Conservation (phyloP, 495 filamentous ascomycete genomes). For the Rhypophila decipiens region DNA sequence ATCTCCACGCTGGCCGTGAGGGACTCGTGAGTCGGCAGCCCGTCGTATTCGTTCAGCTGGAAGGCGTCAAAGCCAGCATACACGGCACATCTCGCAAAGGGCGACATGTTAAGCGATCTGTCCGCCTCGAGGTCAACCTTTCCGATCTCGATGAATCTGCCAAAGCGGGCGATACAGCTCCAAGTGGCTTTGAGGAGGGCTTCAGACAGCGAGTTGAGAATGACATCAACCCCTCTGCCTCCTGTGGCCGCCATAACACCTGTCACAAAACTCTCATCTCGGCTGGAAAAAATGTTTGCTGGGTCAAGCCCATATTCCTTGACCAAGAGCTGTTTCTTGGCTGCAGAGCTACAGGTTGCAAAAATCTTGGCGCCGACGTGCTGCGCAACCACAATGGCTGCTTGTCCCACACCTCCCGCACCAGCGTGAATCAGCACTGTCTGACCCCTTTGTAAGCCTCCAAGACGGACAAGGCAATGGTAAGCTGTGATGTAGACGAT, state of each 20-base stretch:
- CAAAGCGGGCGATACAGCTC: background rate
- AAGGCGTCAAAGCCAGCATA: background rate
- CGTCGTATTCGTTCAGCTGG: background rate
- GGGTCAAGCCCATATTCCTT: slow-evolving; percentile 36
- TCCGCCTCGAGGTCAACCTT: background rate
- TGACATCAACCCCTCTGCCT: background rate
- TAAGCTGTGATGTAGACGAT: background rate
- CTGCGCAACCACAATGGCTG: slow-evolving; percentile 43
- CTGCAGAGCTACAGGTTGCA: slow-evolving; percentile 30
- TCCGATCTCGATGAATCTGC: background rate
- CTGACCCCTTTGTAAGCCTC: background rate
- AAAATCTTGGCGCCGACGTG: slow-evolving; percentile 46
- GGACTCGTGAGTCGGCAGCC: slow-evolving; percentile 7
- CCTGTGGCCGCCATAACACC: background rate
- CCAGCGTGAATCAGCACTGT: background rate
- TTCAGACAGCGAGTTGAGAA: background rate
- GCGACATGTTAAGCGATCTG: background rate
- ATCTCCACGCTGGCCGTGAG: slow-evolving; percentile 1
- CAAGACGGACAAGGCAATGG: background rate
- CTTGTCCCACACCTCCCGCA: slow-evolving; percentile 41
- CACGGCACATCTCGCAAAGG: background rate
- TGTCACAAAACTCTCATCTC: slow-evolving; percentile 22
- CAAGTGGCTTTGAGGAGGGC: background rate
- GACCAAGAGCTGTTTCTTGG: slow-evolving; percentile 39
- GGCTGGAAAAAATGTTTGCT: slow-evolving; percentile 44